Evolutionary conservation across 2,329 filamentous ascomycete genomes (phyloP), one percentile per base, ranked within the genome.

Genomic region (Nemania sp.): DNA sequence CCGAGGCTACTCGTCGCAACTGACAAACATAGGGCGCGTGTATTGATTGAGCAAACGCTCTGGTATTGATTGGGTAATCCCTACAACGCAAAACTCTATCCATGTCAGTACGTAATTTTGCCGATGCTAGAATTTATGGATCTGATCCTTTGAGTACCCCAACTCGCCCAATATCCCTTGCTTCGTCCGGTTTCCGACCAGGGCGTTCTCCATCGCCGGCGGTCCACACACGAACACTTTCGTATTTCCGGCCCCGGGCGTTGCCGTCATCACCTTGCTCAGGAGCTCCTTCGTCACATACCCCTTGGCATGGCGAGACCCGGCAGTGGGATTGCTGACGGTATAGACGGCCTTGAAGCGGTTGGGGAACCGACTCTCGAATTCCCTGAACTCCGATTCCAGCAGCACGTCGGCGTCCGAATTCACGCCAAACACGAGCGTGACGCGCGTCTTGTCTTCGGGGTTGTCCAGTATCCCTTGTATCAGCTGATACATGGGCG

Each of bases 161-260:
- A 89, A 67, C 69, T 86, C 76, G 12, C 75, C 73, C 68, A 90
- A 67, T 34, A 87, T 77, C 0, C 87, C 87, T 1, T 70, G 68
- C 12, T 76, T 70, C 12, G 70, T 73, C 55, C 75, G 74, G 40
- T 75, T 75, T 4, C 83, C 84, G 2, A 83, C 76, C 39, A 89
- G 70, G 11, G 81, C 79, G 58, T 77, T 77, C 72, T 90, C 85
- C 87, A 91, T 90, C 0, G 80, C 79, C 1, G 87, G 87, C 17
- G 89, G 89, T 0, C 89, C 88, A 70, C 87, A 90, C 1, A 91
- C 78, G 68, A 90, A 87, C 0, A 91, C 84, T 73, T 88, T 88
- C 2, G 77, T 78, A 32, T 79, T 74, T 62, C 60, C 59, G 3
- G 53, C 56, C 9, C 63, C 63, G 2, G 73, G 68, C n/a, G 67